A percentile compares a stretch with the other conserved stretches of the same genome.
phyloP scores from a whole-genome alignment of 1,284 basidiomycete genomes.

The Irpex rosettiformis region DNA sequence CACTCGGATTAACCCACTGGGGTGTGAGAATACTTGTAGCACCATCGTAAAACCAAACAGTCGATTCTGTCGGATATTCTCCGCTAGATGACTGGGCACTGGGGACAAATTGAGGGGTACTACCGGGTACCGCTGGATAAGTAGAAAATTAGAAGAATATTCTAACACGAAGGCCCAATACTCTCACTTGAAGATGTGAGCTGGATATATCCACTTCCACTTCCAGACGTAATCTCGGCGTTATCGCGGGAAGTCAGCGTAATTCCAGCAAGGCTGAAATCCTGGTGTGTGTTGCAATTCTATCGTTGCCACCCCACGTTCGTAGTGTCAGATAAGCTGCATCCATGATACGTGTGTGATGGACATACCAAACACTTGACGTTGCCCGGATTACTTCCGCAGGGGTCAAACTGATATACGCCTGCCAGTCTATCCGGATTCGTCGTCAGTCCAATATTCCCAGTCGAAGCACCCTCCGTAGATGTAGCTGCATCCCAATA shows the following conservation, averaged over 20 bases:
- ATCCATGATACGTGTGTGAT: background rate
- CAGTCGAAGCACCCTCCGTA: background rate
- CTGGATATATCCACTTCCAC: background rate
- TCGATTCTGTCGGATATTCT: constrained; percentile 16
- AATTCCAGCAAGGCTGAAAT: background rate
- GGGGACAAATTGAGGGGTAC: constrained; percentile 21
- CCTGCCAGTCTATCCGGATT: background rate
- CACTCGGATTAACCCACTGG: constrained; percentile 23
- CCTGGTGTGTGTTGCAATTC: background rate
- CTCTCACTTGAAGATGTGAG: constrained; percentile 11
- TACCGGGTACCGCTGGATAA: constrained; percentile 10
- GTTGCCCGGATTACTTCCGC: background rate
- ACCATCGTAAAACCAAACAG: constrained; percentile 19
- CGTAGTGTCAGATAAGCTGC: background rate
- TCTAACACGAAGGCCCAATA: constrained; percentile 12
- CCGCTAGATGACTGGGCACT: constrained; percentile 13
- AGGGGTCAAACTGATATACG: background rate
- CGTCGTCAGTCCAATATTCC: background rate
- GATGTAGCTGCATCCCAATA: background rate
- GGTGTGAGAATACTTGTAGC: constrained; percentile 12
- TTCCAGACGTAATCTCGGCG: background rate
- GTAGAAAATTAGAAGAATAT: background rate
- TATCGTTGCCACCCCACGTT: background rate
- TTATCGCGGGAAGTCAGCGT: background rate
- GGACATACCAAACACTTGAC: background rate